Conservation (phyloP, 176 grass and related monocot genomes). For the Avena sativa region DNA sequence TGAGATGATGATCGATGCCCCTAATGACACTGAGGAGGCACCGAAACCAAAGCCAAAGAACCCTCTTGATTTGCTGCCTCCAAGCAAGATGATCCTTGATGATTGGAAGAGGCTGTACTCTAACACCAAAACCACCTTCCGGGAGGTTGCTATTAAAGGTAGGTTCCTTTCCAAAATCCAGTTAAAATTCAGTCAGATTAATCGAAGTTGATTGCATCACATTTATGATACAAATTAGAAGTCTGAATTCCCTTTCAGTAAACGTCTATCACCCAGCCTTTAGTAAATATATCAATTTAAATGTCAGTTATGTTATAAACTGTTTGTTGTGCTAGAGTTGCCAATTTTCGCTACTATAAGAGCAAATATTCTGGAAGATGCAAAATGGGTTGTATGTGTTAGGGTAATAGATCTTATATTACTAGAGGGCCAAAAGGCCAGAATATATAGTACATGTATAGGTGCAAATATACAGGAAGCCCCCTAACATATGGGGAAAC, state of each 20-base stretch:
- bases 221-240: background rate
- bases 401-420: no score
- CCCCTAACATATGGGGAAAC: no score
- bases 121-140: slow-evolving; percentile 90
- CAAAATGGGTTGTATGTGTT: background rate
- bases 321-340: background rate
- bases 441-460: no score
- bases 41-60: slow-evolving; percentile 88
- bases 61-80: slow-evolving; percentile 81
- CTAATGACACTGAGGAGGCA: slow-evolving; percentile 46
- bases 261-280: background rate
- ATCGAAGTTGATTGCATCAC: background rate
- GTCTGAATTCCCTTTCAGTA: background rate
- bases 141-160: slow-evolving; percentile 92
- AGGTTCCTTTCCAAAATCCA: slow-evolving; percentile 11
- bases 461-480: no score
- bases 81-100: slow-evolving; percentile 90
- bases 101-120: slow-evolving; percentile 95
- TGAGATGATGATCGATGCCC: no score
- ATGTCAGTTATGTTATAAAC: no score
- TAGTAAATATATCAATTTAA: background rate
- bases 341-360: background rate
- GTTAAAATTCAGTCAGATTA: background rate
- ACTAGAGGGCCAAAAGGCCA: no score
- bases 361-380: background rate